Evolutionary conservation across 164 flowering plant species (phyloP).

Genomic region (Aristolochia fimbriata): DNA sequence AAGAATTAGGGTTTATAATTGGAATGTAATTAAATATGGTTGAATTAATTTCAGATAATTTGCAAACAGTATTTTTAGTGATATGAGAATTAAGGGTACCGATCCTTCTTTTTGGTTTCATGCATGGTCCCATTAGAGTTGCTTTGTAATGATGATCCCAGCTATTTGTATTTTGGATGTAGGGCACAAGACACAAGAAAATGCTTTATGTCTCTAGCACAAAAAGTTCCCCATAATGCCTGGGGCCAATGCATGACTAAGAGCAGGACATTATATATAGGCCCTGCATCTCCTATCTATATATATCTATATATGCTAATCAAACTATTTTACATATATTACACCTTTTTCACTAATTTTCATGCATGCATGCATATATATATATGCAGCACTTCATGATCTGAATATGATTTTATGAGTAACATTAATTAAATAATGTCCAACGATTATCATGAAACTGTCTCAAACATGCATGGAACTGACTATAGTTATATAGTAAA

Average conservation of each 20-base stretch:
- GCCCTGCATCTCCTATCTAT: neutral
- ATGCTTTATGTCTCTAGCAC: constrained; percentile 1
- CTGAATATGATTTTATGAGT: too few relatives aligned
- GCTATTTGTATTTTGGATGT: neutral
- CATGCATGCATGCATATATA: too few relatives aligned
- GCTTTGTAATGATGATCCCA: neutral
- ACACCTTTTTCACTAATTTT: too few relatives aligned
- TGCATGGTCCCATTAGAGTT: neutral
- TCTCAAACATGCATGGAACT: too few relatives aligned
- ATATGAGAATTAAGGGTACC: too few relatives aligned
- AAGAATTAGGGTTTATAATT: neutral
- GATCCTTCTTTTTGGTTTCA: neutral
- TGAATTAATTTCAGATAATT: too few relatives aligned
- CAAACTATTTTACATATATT: neutral
- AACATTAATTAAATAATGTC: too few relatives aligned
- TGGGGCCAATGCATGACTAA: neutral
- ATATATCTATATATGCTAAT: neutral
- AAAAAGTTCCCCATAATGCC: constrained; percentile 1
- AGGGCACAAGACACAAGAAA: neutral
- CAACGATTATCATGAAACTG: too few relatives aligned
- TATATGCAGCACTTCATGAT: too few relatives aligned
- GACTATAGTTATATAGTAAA: too few relatives aligned
- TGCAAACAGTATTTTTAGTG: too few relatives aligned
- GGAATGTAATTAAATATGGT: too few relatives aligned
- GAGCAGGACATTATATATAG: neutral